Evolutionary conservation across 2,329 filamentous ascomycete species (phyloP), one percentile per base, ranked within the genome.

Genomic region (Saccharata proteae): DNA sequence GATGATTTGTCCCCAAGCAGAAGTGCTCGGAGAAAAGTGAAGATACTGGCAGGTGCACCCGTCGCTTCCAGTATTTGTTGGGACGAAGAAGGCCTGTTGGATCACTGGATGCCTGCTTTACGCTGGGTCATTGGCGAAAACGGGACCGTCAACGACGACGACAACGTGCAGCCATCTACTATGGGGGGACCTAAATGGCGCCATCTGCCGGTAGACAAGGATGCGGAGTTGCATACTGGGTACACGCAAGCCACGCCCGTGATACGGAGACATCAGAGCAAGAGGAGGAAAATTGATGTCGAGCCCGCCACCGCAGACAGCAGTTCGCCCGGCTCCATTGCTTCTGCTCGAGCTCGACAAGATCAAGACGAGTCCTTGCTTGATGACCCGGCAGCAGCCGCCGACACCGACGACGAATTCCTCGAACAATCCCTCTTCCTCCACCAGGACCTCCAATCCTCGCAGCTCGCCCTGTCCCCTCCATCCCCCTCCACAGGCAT

Each of bases 361-460:
- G 19, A 7, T 7, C 7, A 21, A 21, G 19, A 21, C 19, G 19
- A 21, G 19, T 21, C 19, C 7, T n/a, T 21, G 19, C 19, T 21
- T 21, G 19, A 21, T 21, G 19, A 21, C 19, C 19, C 7, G 19
- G 7, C 19, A n/a, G 7, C 19, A n/a, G 7, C 19, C 7, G 19
- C 19, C 11, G 43, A 47, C 6, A 37, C 34, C 43, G 12, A 61
- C 6, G 50, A 71, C 3, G 67, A 76, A 35, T 92, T 90, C 51
- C 80, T 83, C 44, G 72, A 90, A 40, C 74, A 88, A 45, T 90
- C 83, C 0, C 67, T 92, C 29, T 70, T 74, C 2, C 58, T 78
- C 10, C 74, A 92, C 48, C 67, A 81, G 39, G 69, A 74, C 10
- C 53, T 79, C 4, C 55, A 69, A 1, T 79, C 75, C 0, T 80